Conservation (phyloP, 306 rosid species). For the Senna siamea region DNA sequence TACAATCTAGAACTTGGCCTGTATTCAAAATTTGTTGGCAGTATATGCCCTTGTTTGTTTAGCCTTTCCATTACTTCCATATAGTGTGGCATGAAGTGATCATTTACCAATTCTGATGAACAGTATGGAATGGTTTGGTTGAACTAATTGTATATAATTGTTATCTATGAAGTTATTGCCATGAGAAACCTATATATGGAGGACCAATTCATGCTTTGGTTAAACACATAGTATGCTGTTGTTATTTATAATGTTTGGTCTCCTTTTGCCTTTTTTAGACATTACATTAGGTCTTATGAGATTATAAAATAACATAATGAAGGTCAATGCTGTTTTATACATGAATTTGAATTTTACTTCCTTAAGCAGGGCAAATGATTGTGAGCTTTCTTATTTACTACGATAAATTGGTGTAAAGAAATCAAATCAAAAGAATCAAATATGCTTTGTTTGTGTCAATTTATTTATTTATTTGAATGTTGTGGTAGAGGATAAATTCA, state of each 20-base stretch:
- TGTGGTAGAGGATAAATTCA: not conserved
- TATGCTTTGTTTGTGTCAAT: constrained; percentile 18
- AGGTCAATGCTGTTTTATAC: constrained; percentile 1
- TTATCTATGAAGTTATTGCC: not conserved
- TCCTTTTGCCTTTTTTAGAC: too few species aligned
- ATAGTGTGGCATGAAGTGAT: too few species aligned
- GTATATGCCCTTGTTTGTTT: not conserved
- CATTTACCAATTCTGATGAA: not conserved
- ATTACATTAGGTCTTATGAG: not conserved
- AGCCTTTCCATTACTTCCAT: too few species aligned
- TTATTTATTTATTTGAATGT: not conserved
- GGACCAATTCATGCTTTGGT: not conserved
- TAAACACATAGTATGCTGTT: not conserved
- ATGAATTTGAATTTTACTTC: constrained; percentile 18
- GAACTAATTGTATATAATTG: too few species aligned
- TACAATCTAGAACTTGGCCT: not conserved
- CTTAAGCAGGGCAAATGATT: constrained; percentile 28
- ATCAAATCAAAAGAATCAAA: constrained; percentile 22
- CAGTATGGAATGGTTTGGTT: too few species aligned
- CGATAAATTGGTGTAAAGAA: constrained; percentile 29
- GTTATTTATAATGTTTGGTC: too few species aligned
- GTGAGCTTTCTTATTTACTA: constrained; percentile 17
- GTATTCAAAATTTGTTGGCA: not conserved
- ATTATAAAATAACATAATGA: not conserved
- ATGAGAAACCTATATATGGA: not conserved